Evolutionary conservation across 805 yeast genomes (phyloP), one percentile per base, ranked within the genome.

Genomic region (Zygosaccharomyces siamensis): DNA sequence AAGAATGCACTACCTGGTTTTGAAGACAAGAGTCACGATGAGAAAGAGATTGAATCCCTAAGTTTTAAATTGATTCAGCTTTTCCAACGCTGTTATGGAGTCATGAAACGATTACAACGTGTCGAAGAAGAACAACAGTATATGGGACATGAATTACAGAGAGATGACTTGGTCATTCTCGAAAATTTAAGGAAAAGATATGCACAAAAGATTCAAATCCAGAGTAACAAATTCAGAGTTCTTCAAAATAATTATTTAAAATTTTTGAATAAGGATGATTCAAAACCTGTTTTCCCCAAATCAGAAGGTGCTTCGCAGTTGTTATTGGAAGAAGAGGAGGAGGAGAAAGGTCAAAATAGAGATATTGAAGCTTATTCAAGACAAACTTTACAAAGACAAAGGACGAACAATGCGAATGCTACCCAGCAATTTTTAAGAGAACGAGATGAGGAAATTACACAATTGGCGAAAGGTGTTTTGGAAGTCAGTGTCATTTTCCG

Each of bases 401-500:
- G 52, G 54, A 66, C 43, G 32, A 66, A 48, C 52, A 43, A 48
- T 39, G 56, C 55, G 8, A 39, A 47, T 26, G 46, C 57, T 36
- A 50, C 49, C 26, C 63, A 61, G 44, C 51, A 53, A 21, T 65
- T 52, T 43, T 57, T 57, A 53, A 63, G 56, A 47, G 88, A 86
- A 57, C 75, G 99, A 46, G 99, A 93, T 61, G 79, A 82, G 46
- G 99, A 92, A 61, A 93, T 93, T 46, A 85, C 86, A 28, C 86
- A 85, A 56, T 76, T 93, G 46, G 98, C 99, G 3, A 88, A 87
- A 73, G 96, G 97, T 45, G 95, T 93, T 39, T 72, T 92, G 36
- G 99, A 93, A 64, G 87, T 93, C 1, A 86, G 95, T 27, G 88
- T 92, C 1, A 92, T 93, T 39, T 93, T 93, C 72, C 85, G 86